These are phyloP conservation scores for Fusarium sp. DNA, from an alignment of 2,329 filamentous ascomycete species.

Conservation along the genomic window DNA sequence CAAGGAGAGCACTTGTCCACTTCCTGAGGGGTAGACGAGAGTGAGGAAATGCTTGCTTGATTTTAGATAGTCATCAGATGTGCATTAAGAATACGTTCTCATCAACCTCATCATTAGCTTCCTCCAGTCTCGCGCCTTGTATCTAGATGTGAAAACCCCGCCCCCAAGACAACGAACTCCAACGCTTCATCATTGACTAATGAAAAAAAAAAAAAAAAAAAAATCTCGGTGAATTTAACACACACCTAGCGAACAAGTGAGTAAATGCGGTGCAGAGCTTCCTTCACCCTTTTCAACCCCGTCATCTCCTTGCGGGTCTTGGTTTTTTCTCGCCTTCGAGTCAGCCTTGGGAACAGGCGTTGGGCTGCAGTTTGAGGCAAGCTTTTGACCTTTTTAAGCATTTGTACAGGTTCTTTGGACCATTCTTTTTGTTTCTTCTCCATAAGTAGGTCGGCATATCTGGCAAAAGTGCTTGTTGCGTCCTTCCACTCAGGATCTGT, in stretches of 20 bases:
- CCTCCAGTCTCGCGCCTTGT: no score
- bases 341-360: not conserved
- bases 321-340: not conserved
- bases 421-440: not conserved
- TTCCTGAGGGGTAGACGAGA: not conserved
- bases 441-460: not conserved
- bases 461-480: not conserved
- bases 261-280: not conserved
- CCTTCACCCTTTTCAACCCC: not conserved
- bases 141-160: not conserved
- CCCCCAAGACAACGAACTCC: not conserved
- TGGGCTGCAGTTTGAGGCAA: not conserved
- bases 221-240: not conserved
- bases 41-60: not conserved
- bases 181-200: not conserved
- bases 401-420: not conserved
- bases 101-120: not conserved
- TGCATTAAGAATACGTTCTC: not conserved
- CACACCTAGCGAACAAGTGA: not conserved
- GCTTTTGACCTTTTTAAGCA: not conserved
- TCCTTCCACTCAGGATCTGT: not conserved
- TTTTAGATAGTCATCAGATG: not conserved
- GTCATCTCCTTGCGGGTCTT: not conserved
- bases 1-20: not conserved
- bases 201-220: not conserved